A percentile compares a stretch with the other conserved stretches of the same genome.
These are phyloP conservation scores for Flaveria ramosissima DNA, from an alignment of 129 eudicot species.

Conservation along the genomic window DNA sequence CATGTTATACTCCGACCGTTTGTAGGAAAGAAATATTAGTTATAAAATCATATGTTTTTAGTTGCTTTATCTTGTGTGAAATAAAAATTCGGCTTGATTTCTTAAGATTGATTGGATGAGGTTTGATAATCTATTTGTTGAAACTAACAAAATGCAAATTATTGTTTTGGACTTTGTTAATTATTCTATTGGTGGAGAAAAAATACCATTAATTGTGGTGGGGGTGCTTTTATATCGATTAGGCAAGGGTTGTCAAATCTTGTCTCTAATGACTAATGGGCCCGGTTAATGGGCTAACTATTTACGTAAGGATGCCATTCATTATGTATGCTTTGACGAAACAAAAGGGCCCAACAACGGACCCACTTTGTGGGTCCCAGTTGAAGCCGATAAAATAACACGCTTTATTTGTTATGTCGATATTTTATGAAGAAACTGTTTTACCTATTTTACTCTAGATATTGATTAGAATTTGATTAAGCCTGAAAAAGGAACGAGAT, in stretches of 20 bases:
- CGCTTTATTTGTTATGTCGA: too few species aligned
- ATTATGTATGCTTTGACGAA: conserved; percentile 8
- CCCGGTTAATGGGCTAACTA: conserved; percentile 8
- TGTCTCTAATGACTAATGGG: conserved; percentile 15
- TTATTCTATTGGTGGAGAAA: not conserved
- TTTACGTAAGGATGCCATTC: conserved; percentile 13
- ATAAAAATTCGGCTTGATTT: not conserved
- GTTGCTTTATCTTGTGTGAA: not conserved
- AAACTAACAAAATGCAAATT: not conserved
- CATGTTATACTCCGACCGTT: too few species aligned
- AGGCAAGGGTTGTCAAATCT: conserved; percentile 23
- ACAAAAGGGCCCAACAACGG: not conserved
- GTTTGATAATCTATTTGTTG: not conserved
- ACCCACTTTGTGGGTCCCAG: too few species aligned
- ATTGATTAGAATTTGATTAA: too few species aligned
- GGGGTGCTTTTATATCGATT: not conserved
- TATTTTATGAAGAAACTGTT: too few species aligned
- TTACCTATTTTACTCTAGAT: too few species aligned
- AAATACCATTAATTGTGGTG: not conserved
- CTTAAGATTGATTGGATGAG: not conserved
- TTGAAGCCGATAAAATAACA: too few species aligned
- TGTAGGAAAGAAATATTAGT: too few species aligned
- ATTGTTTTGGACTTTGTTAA: not conserved
- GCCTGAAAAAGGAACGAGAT: too few species aligned
- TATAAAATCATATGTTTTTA: too few species aligned